These are phyloP conservation scores for Lactarius sanguifluus DNA, from an alignment of 768 basidiomycete species.

Conservation along the genomic window DNA sequence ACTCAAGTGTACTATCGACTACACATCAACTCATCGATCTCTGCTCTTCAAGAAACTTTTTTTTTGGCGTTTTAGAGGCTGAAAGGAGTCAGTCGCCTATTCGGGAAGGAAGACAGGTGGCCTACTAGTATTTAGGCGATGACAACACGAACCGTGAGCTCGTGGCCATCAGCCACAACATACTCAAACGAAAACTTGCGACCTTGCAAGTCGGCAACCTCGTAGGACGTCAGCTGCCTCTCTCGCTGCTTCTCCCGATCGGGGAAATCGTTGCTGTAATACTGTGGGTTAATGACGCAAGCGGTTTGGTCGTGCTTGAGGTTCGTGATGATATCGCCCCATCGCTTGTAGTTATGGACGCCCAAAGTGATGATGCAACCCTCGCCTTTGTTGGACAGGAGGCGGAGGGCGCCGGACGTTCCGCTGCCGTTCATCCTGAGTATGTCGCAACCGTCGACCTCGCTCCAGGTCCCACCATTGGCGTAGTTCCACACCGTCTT, in stretches of 20 bases:
- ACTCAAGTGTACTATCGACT: no score
- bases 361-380: slow-evolving; percentile 39
- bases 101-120: background rate
- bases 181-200: slow-evolving; percentile 1
- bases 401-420: slow-evolving; percentile 41
- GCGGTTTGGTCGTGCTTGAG: slow-evolving; percentile 27
- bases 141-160: background rate
- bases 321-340: slow-evolving; percentile 42
- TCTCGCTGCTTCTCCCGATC: background rate
- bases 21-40: no score
- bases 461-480: slow-evolving; percentile 39
- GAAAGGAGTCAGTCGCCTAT: background rate
- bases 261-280: background rate
- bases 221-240: slow-evolving; percentile 1
- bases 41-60: no score
- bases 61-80: background rate
- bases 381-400: slow-evolving; percentile 36
- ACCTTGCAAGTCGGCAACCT: background rate
- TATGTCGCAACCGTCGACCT: slow-evolving; percentile 28
- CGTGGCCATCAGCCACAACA: background rate
- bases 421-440: slow-evolving; percentile 43
- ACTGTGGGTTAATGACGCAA: slow-evolving; percentile 14
- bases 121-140: background rate
- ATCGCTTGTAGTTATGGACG: slow-evolving; percentile 42
- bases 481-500: slow-evolving; percentile 39